These are phyloP conservation scores for Raffaelea albimanens DNA, from an alignment of 2,329 filamentous ascomycete genomes.

Conservation along the genomic window DNA sequence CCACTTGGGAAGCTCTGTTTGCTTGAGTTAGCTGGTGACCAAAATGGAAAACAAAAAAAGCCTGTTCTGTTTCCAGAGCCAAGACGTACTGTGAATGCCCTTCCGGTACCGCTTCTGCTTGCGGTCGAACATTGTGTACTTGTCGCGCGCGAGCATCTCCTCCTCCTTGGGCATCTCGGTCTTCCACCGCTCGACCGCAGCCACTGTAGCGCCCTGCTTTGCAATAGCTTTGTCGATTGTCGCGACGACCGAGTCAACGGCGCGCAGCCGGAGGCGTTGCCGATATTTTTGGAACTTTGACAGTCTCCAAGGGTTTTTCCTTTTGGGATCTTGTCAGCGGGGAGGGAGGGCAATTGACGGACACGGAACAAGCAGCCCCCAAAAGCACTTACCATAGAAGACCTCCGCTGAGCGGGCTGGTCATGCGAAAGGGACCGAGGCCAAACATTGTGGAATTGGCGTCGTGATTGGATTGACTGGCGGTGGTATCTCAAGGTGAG, in stretches of 20 bases:
- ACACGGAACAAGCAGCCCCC: background rate
- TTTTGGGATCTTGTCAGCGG: constrained; percentile 14
- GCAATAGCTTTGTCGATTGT: constrained; percentile 71
- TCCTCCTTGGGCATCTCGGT: constrained; percentile 89
- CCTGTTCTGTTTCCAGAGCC: too few species aligned
- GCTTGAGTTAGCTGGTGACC: background rate
- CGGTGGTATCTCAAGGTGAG: too few species aligned
- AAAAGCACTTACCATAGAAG: constrained; percentile 60
- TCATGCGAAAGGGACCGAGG: constrained; percentile 70
- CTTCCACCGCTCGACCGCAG: constrained; percentile 84
- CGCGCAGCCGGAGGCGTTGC: constrained; percentile 71
- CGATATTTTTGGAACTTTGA: constrained; percentile 85
- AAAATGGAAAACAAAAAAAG: constrained; percentile 1
- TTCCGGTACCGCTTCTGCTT: constrained; percentile 95
- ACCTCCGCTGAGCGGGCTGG: constrained; percentile 66
- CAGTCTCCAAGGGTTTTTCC: constrained; percentile 96
- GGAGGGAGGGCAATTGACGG: background rate
- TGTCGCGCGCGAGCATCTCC: constrained; percentile 93
- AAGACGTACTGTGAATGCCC: constrained; percentile 86
- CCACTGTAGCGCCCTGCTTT: constrained; percentile 61
- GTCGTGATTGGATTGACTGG: background rate
- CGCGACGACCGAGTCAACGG: constrained; percentile 79
- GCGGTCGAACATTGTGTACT: constrained; percentile 96
- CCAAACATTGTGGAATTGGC: constrained; percentile 59
- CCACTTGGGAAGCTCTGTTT: constrained; percentile 75